A percentile compares a stretch with the other conserved stretches of the same genome.
Conservation (phyloP, 2,329 filamentous ascomycete species). For the Aureobasidium sp. region DNA sequence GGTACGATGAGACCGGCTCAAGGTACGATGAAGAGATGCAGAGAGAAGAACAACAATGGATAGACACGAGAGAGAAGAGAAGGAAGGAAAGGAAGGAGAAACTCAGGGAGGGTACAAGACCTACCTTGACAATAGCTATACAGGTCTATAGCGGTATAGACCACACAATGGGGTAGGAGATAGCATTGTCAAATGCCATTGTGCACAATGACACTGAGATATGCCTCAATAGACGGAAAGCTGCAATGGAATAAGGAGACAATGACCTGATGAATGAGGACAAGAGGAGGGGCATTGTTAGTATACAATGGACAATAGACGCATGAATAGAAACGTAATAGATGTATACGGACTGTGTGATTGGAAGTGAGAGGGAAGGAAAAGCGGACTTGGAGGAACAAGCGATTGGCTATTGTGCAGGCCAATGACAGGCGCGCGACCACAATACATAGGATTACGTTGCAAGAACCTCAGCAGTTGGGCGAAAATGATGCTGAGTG, state of each 20-base stretch:
- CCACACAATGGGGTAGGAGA: neutral
- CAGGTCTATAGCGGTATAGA: neutral
- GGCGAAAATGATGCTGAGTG: neutral
- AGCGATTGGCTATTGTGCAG: neutral
- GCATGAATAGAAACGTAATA: neutral
- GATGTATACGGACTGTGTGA: neutral
- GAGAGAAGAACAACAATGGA: neutral
- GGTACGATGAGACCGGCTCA: neutral
- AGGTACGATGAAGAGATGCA: neutral
- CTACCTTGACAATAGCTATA: conserved; percentile 9
- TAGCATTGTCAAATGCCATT: neutral
- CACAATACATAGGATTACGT: neutral
- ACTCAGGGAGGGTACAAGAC: neutral
- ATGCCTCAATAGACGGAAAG: neutral
- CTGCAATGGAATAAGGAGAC: neutral
- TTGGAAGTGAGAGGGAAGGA: neutral
- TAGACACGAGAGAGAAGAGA: neutral
- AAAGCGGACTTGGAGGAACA: neutral
- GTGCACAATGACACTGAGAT: neutral
- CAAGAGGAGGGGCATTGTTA: neutral
- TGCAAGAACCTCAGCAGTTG: neutral
- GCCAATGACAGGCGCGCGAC: neutral
- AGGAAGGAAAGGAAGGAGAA: neutral
- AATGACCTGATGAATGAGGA: neutral
- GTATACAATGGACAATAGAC: neutral